phyloP scores from a whole-genome alignment of 2,329 filamentous ascomycete genomes.

The Hymenoscyphus linearis region DNA sequence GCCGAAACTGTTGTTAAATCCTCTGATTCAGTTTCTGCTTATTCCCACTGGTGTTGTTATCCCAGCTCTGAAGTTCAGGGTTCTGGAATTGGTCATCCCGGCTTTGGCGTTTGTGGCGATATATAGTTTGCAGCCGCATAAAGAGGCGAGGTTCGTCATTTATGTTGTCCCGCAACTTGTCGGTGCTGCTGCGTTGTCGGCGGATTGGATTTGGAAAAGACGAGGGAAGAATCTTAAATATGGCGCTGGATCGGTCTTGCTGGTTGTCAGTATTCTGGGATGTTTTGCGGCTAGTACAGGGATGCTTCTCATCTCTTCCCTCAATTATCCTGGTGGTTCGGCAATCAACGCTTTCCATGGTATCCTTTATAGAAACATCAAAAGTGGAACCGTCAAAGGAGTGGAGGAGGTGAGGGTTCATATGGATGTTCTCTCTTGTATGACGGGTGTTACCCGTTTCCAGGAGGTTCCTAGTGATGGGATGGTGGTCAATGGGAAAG shows the following conservation, averaged over 20 bases:
- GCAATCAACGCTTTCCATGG: slow-evolving; percentile 56
- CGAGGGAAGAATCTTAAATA: slow-evolving; percentile 56
- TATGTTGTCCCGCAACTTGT: slow-evolving; percentile 81
- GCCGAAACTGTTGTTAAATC: slow-evolving; percentile 80
- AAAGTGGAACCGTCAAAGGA: background rate
- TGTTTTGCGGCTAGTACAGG: slow-evolving; percentile 56
- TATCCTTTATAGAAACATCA: slow-evolving; percentile 27
- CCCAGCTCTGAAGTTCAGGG: slow-evolving; percentile 40
- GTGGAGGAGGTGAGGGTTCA: slow-evolving; percentile 44
- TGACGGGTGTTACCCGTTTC: slow-evolving; percentile 67
- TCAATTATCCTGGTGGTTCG: slow-evolving; percentile 90
- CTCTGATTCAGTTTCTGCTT: slow-evolving; percentile 53
- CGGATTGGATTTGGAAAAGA: slow-evolving; percentile 63
- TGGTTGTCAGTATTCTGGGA: slow-evolving; percentile 55
- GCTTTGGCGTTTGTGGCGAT: slow-evolving; percentile 66
- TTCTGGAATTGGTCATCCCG: slow-evolving; percentile 54
- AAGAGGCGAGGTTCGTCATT: slow-evolving; percentile 92
- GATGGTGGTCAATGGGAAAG: slow-evolving; percentile 21
- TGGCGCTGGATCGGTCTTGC: slow-evolving; percentile 44
- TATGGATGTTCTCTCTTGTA: slow-evolving; percentile 62
- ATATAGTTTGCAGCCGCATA: slow-evolving; percentile 89
- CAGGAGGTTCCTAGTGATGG: slow-evolving; percentile 34
- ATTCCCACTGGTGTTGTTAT: slow-evolving; percentile 46
- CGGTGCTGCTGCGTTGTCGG: slow-evolving; percentile 67
- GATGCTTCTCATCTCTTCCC: slow-evolving; percentile 72